These are phyloP conservation scores for Physocladia obscura DNA, from an alignment of 192 early-diverging fungal species.

Conservation along the genomic window DNA sequence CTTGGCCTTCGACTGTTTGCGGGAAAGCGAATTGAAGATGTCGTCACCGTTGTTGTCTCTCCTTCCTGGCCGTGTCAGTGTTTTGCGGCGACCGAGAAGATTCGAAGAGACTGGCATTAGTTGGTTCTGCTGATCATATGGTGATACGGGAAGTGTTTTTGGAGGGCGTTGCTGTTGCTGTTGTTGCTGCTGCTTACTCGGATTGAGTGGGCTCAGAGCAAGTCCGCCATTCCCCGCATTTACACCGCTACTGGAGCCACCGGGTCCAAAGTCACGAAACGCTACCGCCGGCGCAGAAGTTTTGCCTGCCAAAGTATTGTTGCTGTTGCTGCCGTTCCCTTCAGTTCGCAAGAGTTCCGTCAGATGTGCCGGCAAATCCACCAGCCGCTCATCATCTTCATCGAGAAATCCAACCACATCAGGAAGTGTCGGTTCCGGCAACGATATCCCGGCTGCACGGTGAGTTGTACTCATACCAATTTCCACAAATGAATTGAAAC, in stretches of 20 bases:
- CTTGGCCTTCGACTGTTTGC: background rate
- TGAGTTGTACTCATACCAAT: too few relatives aligned
- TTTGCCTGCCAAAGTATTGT: too few relatives aligned
- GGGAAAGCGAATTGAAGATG: constrained; percentile 6
- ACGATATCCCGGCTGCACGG: too few relatives aligned
- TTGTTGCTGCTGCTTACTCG: background rate
- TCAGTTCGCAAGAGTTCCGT: background rate
- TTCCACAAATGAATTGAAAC: too few relatives aligned
- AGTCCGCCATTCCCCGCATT: background rate
- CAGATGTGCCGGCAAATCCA: background rate
- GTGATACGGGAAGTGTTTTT: background rate
- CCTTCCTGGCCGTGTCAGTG: constrained; percentile 21
- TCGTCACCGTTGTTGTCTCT: constrained; percentile 8
- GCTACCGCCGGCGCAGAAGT: background rate
- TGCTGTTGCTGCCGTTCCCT: too few relatives aligned
- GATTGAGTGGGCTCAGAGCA: too few relatives aligned
- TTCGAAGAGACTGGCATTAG: constrained; percentile 11
- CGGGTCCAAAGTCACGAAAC: background rate
- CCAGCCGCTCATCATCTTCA: background rate
- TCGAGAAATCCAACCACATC: constrained; percentile 9
- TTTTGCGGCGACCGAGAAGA: constrained; percentile 36
- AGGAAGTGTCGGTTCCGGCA: constrained; percentile 16
- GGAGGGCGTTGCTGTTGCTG: background rate
- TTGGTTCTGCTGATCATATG: background rate
- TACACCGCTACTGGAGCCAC: background rate